Conservation (phyloP, 176 grass and related monocot genomes). For the Triticum monococcum region DNA sequence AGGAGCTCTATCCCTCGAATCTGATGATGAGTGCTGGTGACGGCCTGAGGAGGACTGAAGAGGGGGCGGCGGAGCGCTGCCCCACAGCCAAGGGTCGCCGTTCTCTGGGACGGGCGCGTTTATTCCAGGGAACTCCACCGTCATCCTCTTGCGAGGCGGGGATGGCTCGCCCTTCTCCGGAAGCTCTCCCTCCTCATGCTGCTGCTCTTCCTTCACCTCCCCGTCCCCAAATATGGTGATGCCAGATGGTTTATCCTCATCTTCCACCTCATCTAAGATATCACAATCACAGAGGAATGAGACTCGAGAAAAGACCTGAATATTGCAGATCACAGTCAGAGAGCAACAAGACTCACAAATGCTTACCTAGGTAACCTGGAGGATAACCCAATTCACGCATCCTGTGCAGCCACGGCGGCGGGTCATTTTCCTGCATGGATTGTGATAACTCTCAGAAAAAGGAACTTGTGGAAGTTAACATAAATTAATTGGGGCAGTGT, state of each 20-base stretch:
- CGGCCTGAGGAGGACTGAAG: slow-evolving; percentile 19
- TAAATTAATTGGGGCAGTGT: not conserved
- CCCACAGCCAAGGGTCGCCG: slow-evolving; percentile 71
- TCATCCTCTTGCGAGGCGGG: slow-evolving; percentile 56
- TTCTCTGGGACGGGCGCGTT: slow-evolving; percentile 86
- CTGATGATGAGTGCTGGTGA: slow-evolving; percentile 21
- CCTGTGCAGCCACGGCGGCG: slow-evolving; percentile 88
- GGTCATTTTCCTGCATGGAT: slow-evolving; percentile 77
- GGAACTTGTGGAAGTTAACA: not conserved
- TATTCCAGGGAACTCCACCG: slow-evolving; percentile 84
- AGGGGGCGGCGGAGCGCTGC: slow-evolving; percentile 39
- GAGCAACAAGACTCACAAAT: no score
- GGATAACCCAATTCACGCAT: slow-evolving; percentile 98
- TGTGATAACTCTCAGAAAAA: slow-evolving; percentile 10
- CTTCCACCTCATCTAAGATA: slow-evolving; percentile 61
- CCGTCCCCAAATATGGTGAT: slow-evolving; percentile 81
- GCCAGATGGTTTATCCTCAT: slow-evolving; percentile 85
- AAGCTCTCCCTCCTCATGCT: slow-evolving; percentile 75
- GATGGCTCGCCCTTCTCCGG: slow-evolving; percentile 40
- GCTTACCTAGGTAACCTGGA: slow-evolving; percentile 92
- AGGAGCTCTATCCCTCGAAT: slow-evolving; percentile 44
- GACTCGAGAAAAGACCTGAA: slow-evolving; percentile 20
- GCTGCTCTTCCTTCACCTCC: slow-evolving; percentile 47
- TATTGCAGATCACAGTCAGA: no score
- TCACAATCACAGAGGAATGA: slow-evolving; percentile 2